Evolutionary conservation across 2,329 filamentous ascomycete genomes (phyloP), one percentile per base, ranked within the genome.

Genomic region (Colletotrichum lini): DNA sequence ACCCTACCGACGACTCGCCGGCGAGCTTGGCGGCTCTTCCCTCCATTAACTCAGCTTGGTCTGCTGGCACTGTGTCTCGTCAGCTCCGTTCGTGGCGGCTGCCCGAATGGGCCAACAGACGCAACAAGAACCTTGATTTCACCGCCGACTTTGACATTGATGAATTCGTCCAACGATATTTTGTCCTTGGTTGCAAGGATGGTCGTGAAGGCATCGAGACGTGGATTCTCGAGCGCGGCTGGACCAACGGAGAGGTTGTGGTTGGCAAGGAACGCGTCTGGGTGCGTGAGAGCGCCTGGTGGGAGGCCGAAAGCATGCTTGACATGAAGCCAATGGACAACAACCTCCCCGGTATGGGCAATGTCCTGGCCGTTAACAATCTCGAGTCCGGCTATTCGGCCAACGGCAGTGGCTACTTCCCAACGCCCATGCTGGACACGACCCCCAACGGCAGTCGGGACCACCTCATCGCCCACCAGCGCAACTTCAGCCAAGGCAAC

Each of bases 201-300:
- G 96, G 96, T 67, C 91, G 91, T 73, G 96, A 99, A 73, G 96
- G 96, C 58, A 95, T 98, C 64, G 94, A 98, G 79, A 97, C 89
- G 77, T 99, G 96, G 94, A 88, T 97, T 69, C 88, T 98, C 60
- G 95, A 98, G 82, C 91, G 96, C 70, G 96, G 96, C 1, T 99
- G 96, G 96, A 98, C 94, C 83, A 99, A 99, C 76, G 96, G 96
- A 49, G 96, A 98, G 82, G 95, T 98, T 2, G 91, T 98, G 6
- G 87, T 98, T 42, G 96, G 96, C 66, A 92, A 91, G 69, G 95
- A 98, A 81, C 93, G 96, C 42, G 91, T 99, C 52, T 99, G 96
- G 96, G 95, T 98, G 85, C 90, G 96, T 60, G 96, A 99, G 82
- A 88, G 86, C 68, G 93, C 95, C 2, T 99, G 96, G 96, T 98